phyloP scores from a whole-genome alignment of 2,329 filamentous ascomycete species.

The Dothideomycetidae sp. region DNA sequence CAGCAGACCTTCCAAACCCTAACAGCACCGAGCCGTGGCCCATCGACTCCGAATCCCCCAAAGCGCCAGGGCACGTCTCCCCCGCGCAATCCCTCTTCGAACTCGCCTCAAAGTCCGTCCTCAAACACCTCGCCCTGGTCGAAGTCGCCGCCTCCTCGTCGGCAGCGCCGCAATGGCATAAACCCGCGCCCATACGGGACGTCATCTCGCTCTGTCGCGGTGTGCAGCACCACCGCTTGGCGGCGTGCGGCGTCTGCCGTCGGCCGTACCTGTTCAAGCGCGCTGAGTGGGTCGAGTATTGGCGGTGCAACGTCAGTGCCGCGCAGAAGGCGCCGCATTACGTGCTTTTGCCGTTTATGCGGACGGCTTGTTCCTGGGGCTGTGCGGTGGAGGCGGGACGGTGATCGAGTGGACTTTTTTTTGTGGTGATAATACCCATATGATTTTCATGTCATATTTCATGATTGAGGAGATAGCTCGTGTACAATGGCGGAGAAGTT shows the following conservation, averaged over 20 bases:
- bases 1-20: slow-evolving; percentile 5
- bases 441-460: too few species aligned
- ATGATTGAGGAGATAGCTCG: too few species aligned
- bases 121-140: slow-evolving; percentile 12
- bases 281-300: slow-evolving; percentile 26
- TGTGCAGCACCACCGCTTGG: slow-evolving; percentile 11
- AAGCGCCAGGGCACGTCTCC: slow-evolving; percentile 7
- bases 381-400: slow-evolving; percentile 16
- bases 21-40: slow-evolving; percentile 1
- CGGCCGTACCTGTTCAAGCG: slow-evolving; percentile 19
- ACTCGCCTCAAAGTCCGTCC: slow-evolving; percentile 18
- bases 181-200: background rate
- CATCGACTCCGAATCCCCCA: slow-evolving; percentile 5
- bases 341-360: slow-evolving; percentile 20
- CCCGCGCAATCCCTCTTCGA: slow-evolving; percentile 24
- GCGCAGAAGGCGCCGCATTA: slow-evolving; percentile 13
- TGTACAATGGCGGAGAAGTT: too few species aligned
- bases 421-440: too few species aligned
- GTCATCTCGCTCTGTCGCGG: background rate
- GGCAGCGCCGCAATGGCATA: slow-evolving; percentile 14
- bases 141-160: slow-evolving; percentile 12
- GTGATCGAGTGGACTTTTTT: too few species aligned
- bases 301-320: slow-evolving; percentile 14
- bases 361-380: slow-evolving; percentile 20
- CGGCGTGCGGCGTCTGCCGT: slow-evolving; percentile 21